Evolutionary conservation across 1,284 basidiomycete genomes (phyloP), one percentile per base, ranked within the genome.

Genomic region (Grifola frondosa): DNA sequence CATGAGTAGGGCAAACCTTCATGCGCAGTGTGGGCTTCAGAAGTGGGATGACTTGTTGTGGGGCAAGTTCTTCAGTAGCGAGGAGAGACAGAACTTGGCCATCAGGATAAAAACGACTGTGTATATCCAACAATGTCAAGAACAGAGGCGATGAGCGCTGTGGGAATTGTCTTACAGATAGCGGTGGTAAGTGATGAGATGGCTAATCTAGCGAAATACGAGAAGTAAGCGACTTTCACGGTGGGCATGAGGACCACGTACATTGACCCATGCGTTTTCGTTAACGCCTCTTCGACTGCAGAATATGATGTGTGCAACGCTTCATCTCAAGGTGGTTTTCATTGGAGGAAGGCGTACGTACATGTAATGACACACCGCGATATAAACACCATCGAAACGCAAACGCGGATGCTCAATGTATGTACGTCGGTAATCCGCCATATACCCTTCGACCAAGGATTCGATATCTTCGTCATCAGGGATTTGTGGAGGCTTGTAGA

Each of bases 361-460:
- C 86, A 84, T 71, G 54, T 90, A 94, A 60, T 93, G 91, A 59
- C 91, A 94, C 12, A 91, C 84, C 20, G 90, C 82, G 45, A 96
- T 94, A 62, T 94, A 95, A 13, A 91, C 82, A 5, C 92, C 92
- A 52, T 95, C 92, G 53, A 88, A 65, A 30, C 92, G 80, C 28
- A 95, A 62, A 25, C 92, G 77, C 12, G 91, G 91, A 50, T 90
- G 84, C 60, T 92, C 86, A 31, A 95, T 77, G 59, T 80, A 88
- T 5, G 88, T 65, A 19, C 83, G 80, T 28, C 92, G 76, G 66
- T 82, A 91, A 61, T 91, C 81, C 36, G 68, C 74, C 36, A 65
- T 60, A 59, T 81, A 84, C 29, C 66, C 65, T 20, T 73, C 61
- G 6, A 81, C 67, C 13, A 89, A 65, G 2, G 69, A 61, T 24